Base-by-base conservation (phyloP, 2,329 filamentous ascomycete species). In the Calonectria henricotiae region DNA sequence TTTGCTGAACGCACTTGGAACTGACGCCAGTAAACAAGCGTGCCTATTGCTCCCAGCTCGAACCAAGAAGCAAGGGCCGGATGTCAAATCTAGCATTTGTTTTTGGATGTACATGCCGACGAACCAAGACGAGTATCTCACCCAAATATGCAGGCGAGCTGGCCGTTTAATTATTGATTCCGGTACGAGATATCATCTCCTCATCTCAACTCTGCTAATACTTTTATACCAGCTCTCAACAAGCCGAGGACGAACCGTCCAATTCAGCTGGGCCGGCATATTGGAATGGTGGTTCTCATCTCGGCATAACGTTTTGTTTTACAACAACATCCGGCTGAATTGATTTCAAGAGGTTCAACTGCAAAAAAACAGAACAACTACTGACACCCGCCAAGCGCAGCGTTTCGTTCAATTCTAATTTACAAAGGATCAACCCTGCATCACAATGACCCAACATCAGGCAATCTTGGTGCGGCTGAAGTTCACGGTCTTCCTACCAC, bases 41-140 rank as follows among this genome's bases (percentile, higher is more conserved):
- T 35, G 32, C 35, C 37, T 66, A 8, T 17, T 58, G 17, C 66
- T 71, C 3, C 62, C 58, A 54, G 62, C 62, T 60, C 49, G 15
- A 37, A 58, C 25, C 20, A 12, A 32, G 62, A 37, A 43, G 35
- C 32, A 60, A 44, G 43, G 63, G 43, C 17, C 20, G 20, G 20
- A 55, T 8, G 30, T 64, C 6, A 13, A 46, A 49, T 60, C 37
- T 15, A 12, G 5, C 8, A 60, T 61, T 37, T 69, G 27, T 37
- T 60, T 65, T n/a, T 72, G 64, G 67, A 62, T 72, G 61, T 70
- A 72, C 20, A 72, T 72, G 70, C 64, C 67, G 12, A 65, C 70
- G 7, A 32, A 63, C 39, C 27, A 65, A 65, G 30, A 32, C 61
- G 71, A 72, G 46, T 68, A 70, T 55, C 62, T 72, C n/a, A 70